Percentiles rank a stretch among this genome's conserved stretches.
phyloP scores from a whole-genome alignment of 1,139 yeast species.

The Kodamaea alishanica region DNA sequence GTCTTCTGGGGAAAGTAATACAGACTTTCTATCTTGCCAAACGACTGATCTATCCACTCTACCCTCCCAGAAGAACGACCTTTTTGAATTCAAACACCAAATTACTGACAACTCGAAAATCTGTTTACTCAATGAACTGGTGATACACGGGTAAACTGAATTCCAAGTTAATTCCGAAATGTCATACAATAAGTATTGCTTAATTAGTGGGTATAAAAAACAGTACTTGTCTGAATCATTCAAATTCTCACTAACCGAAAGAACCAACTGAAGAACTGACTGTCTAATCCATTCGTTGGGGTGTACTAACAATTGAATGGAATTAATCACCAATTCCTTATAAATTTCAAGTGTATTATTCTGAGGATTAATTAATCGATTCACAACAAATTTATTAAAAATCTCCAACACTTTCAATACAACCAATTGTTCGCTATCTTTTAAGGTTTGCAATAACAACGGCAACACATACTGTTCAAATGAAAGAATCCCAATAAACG shows the following conservation, averaged over 20 bases:
- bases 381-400: constrained; percentile 41
- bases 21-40: constrained; percentile 12
- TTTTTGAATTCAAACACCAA: constrained; percentile 69
- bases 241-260: constrained; percentile 59
- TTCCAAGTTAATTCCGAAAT: constrained; percentile 64
- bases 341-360: constrained; percentile 39
- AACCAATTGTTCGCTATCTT: constrained; percentile 81
- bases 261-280: constrained; percentile 57
- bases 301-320: constrained; percentile 51
- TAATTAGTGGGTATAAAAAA: constrained; percentile 74
- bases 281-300: constrained; percentile 89
- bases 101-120: constrained; percentile 61
- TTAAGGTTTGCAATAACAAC: constrained; percentile 70
- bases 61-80: constrained; percentile 73
- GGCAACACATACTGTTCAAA: constrained; percentile 89
- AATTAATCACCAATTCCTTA: constrained; percentile 32
- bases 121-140: constrained; percentile 62
- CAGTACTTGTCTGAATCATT: constrained; percentile 80
- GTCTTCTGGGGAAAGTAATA: constrained; percentile 58
- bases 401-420: constrained; percentile 72
- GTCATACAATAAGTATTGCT: constrained; percentile 75
- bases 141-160: constrained; percentile 58
- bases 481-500: constrained; percentile 75
- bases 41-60: constrained; percentile 34
- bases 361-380: constrained; percentile 34